Evolutionary conservation across 148 eudicot genomes (phyloP), one percentile per base, ranked within the genome.

Genomic region (Fagopyrum esculentum): DNA sequence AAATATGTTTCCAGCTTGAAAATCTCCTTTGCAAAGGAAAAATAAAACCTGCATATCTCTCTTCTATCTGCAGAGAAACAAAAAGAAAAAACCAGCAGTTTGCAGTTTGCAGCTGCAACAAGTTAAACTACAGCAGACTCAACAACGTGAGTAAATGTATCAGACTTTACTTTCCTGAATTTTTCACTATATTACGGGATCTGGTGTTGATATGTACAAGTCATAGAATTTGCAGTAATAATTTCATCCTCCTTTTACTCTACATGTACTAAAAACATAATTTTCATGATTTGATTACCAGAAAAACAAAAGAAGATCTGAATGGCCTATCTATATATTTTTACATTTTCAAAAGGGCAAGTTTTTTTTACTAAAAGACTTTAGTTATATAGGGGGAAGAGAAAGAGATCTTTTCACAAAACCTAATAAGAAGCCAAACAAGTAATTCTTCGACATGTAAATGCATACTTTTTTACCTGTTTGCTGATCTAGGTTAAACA

Each of bases 31-130:
- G 6, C 45, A 63, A 35, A 35, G 40, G 40, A 35, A 35, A 35
- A 35, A 35, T 1, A 35, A 35, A 35, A 35, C 40, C 69, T 63
- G 44, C 69, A 63, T 6, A 63, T 29, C 44, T 30, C 10, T 29
- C 69, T 63, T 63, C 44, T 63, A 30, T 63, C 69, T 29, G 69
- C 45, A 63, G 45, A 66, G 71, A 66, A 66, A 66, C 71, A 66
- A 66, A 66, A 66, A 40, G 8, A 40, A 49, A 49, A 66, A 66
- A 13, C 9, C n/a, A 66, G 47, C 71, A 35, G 45, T 64, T 64
- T 64, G 47, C 71, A 35, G 45, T 64, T 64, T 64, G 22, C 47
- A 66, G n/a, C 71, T 66, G 47, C 71, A 66, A 66, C 71, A 66
- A 66, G 71, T 40, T 6, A 66, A 66, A 66, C 71, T 66, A 46